These are phyloP conservation scores for Dimargaris verticillata DNA, from an alignment of 192 early-diverging fungal genomes.

Conservation along the genomic window DNA sequence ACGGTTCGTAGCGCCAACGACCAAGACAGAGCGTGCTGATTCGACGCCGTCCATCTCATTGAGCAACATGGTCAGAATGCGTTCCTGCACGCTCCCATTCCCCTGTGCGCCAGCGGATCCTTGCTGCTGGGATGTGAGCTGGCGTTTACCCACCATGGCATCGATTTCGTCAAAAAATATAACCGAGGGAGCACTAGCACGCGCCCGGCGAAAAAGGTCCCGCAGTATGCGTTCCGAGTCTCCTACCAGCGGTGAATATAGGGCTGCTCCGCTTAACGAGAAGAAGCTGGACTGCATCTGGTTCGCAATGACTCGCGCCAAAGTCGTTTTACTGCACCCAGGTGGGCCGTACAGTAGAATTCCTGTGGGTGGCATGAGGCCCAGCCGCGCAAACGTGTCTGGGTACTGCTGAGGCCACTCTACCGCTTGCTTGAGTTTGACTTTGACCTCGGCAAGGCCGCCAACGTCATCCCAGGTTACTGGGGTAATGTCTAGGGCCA, in stretches of 20 bases:
- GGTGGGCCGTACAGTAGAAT: constrained; percentile 94
- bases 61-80: constrained; percentile 17
- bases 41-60: constrained; percentile 92
- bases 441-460: constrained; percentile 67
- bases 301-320: constrained; percentile 77
- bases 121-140: constrained; percentile 18
- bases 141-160: constrained; percentile 81
- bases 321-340: constrained; percentile 93
- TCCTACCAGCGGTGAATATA: constrained; percentile 70
- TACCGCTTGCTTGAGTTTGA: constrained; percentile 60
- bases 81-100: constrained; percentile 60
- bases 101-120: constrained; percentile 26
- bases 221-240: constrained; percentile 75
- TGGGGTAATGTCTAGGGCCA: constrained; percentile 38
- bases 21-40: constrained; percentile 43
- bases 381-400: constrained; percentile 49
- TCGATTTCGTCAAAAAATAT: constrained; percentile 97
- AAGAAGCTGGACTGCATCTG: constrained; percentile 61
- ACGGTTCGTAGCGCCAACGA: constrained; percentile 77
- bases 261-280: constrained; percentile 56
- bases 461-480: constrained; percentile 75
- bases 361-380: constrained; percentile 66
- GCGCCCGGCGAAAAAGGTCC: constrained; percentile 61
- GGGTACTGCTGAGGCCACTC: constrained; percentile 74
- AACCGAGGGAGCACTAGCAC: constrained; percentile 61